These are phyloP conservation scores for Tetrahymena malaccensis DNA, from an alignment of 73 alveolate genomes.

Conservation along the genomic window DNA sequence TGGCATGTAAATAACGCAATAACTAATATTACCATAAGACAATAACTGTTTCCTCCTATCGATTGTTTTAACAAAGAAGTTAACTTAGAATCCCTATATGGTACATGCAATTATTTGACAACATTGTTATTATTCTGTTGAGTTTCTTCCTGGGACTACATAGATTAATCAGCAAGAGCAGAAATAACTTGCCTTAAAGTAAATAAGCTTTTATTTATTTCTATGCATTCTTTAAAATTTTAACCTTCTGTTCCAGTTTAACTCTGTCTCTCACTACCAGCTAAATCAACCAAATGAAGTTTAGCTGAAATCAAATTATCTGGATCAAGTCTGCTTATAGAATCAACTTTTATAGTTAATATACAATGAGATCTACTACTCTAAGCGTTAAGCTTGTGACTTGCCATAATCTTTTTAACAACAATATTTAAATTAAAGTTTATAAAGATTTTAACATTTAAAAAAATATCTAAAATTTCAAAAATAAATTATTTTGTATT, in stretches of 20 bases:
- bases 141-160: neutral
- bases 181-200: conserved; percentile 90
- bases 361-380: conserved; percentile 93
- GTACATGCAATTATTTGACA: conserved; percentile 63
- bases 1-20: neutral
- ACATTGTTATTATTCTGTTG: neutral
- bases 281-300: conserved; percentile 91
- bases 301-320: conserved; percentile 71
- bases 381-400: conserved; percentile 81
- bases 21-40: conserved; percentile 60
- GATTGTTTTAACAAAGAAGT: conserved; percentile 86
- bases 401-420: conserved; percentile 38
- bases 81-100: conserved; percentile 94
- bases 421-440: too few relatives aligned
- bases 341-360: conserved; percentile 75
- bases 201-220: conserved; percentile 86
- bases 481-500: neutral
- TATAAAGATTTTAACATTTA: neutral
- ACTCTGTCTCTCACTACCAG: conserved; percentile 92
- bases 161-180: conserved; percentile 68
- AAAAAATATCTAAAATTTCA: neutral
- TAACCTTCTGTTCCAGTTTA: conserved; percentile 84
- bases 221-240: conserved; percentile 85
- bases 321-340: conserved; percentile 56
- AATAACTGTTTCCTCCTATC: conserved; percentile 92